These are phyloP conservation scores for Neocatenulostroma microsporum DNA, from an alignment of 2,329 filamentous ascomycete species.

Conservation along the genomic window DNA sequence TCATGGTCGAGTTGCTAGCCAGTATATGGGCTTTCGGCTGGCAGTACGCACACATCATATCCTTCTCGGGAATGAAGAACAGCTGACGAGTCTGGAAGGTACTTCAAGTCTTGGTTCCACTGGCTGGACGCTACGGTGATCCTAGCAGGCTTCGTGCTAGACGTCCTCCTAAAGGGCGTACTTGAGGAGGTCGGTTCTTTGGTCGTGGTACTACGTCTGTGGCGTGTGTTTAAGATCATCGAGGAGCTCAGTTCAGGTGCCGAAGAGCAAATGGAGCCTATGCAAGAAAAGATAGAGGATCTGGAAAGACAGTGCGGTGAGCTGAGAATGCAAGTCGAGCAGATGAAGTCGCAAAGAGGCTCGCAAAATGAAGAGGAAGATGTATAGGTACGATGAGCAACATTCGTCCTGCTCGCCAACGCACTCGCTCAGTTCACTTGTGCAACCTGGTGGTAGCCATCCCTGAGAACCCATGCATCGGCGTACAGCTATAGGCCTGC, in stretches of 20 bases:
- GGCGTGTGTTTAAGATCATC: conserved; percentile 63
- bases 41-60: conserved; percentile 36
- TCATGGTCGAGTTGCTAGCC: conserved; percentile 54
- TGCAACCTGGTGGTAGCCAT: no score
- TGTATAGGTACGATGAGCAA: no score
- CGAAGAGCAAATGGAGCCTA: conserved; percentile 53
- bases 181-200: conserved; percentile 58
- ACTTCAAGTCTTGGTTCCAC: conserved; percentile 46
- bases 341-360: conserved; percentile 7
- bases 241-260: conserved; percentile 60
- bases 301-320: conserved; percentile 43
- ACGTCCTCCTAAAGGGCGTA: conserved; percentile 52
- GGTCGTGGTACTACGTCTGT: conserved; percentile 59
- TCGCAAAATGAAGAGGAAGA: not conserved
- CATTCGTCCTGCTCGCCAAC: no score
- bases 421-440: no score
- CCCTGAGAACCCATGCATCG: no score
- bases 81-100: no score
- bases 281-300: conserved; percentile 46
- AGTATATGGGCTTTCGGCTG: conserved; percentile 56
- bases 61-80: not conserved
- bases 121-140: conserved; percentile 58
- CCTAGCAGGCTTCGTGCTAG: conserved; percentile 53
- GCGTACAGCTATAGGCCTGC: no score
- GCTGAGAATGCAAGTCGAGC: conserved; percentile 36